Base-by-base conservation (phyloP, 352 stramenopile species). In the Pythium rishiriense region DNA sequence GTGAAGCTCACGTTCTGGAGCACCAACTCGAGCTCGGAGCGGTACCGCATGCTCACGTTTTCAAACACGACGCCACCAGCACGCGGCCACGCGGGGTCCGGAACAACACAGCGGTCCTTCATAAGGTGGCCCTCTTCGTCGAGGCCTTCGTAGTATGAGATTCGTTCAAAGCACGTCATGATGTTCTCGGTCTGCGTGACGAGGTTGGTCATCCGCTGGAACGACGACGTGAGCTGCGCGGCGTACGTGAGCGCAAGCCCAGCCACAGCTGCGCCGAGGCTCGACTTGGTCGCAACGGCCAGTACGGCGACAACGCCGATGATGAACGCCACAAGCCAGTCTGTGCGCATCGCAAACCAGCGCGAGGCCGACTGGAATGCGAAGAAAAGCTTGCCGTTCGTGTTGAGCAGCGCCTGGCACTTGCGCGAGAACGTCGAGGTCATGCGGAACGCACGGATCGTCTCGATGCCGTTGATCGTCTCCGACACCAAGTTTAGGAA, bases 401-500 rank as follows among this genome's bases (percentile, higher is more conserved):
- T 48, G 60, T 85, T 59, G 14, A 85, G n/a, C 7, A 73, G 37
- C 56, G 58, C 37, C 28, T 69, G 48, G 49, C 50, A 69, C 14
- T 63, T 71, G 21, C 33, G 39, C 6, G 50, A 35, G 50, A 76
- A 74, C n/a, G 46, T 10, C 0, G 41, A 41, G 1, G 50, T 56
- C 63, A 70, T 72, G 4, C 29, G 15, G 88, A 58, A 91, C 25
- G 83, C 74, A 52, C 94, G 85, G 26, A 98, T 98, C 11, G 85
- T 98, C 2, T 88, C 62, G 35, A 98, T 79, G 29, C 97, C 97
- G 60, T 83, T 80, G 22, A 99, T 70, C 29, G 81, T 98, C 78
- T 99, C 93, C 2, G 79, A 76, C 14, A 98, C 75, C 49, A 97
- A 73, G 14, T 87, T 84, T 63, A 98, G 97, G 39, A 99, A 89